Conservation (phyloP, 2,329 filamentous ascomycete genomes). For the Colletotrichum spaethianum region DNA sequence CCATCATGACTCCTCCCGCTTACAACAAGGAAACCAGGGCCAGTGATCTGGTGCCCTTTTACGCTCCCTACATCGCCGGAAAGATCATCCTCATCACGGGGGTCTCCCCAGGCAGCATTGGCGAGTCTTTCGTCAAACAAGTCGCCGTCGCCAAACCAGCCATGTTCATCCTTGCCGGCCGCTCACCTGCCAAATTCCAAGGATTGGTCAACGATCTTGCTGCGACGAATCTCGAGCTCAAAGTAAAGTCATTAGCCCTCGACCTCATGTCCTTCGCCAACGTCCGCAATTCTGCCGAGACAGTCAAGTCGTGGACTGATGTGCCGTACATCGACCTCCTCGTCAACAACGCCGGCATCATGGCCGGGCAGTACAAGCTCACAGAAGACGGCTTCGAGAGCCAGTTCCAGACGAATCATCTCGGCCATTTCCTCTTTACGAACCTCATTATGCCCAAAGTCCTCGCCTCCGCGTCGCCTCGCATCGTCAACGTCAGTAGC, state of each 20-base stretch:
- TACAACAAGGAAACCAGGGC: slow-evolving; percentile 41
- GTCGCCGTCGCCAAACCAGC: slow-evolving; percentile 55
- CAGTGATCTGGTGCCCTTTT: slow-evolving; percentile 48
- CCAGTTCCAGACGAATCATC: slow-evolving; percentile 54
- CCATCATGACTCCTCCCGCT: slow-evolving; percentile 20
- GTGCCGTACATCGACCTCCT: slow-evolving; percentile 55
- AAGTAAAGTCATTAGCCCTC: slow-evolving; percentile 53
- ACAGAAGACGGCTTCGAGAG: slow-evolving; percentile 57
- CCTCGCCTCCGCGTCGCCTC: slow-evolving; percentile 45
- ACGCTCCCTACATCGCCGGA: slow-evolving; percentile 50
- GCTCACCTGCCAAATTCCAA: slow-evolving; percentile 56
- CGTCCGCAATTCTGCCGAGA: slow-evolving; percentile 55
- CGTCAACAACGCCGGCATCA: slow-evolving; percentile 61
- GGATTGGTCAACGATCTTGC: slow-evolving; percentile 53
- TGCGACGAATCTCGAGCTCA: slow-evolving; percentile 50
- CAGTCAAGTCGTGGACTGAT: slow-evolving; percentile 52
- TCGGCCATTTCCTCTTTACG: slow-evolving; percentile 57
- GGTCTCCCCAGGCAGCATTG: slow-evolving; percentile 55
- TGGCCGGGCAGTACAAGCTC: slow-evolving; percentile 50
- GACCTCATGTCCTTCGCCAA: slow-evolving; percentile 57
- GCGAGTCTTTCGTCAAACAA: slow-evolving; percentile 53
- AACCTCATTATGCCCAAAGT: slow-evolving; percentile 54
- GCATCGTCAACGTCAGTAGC: slow-evolving; percentile 62
- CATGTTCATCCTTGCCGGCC: slow-evolving; percentile 62
- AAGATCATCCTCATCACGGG: slow-evolving; percentile 60